phyloP scores from a whole-genome alignment of 805 yeast species.

The Priceomyces melissophilus region DNA sequence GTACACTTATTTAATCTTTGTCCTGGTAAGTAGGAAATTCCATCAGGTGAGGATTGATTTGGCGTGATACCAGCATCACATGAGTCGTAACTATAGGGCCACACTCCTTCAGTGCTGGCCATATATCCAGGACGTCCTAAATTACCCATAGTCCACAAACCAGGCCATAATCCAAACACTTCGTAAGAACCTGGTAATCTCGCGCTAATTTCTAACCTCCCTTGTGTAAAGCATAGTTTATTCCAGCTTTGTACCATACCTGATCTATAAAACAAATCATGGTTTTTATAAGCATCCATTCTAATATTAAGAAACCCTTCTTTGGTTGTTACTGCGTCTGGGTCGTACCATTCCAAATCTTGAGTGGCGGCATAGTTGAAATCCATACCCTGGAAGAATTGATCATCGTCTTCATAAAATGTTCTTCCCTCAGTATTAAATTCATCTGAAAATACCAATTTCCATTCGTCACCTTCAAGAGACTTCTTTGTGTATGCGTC shows the following conservation, averaged over 20 bases:
- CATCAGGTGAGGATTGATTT: conserved; percentile 37
- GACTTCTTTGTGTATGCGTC: conserved; percentile 48
- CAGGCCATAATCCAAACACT: conserved; percentile 37
- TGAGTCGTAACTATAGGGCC: conserved; percentile 38
- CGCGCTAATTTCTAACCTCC: conserved; percentile 26
- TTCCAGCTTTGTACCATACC: conserved; percentile 96
- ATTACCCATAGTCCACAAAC: conserved; percentile 38
- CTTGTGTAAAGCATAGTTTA: conserved; percentile 65
- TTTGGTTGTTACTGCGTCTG: conserved; percentile 78
- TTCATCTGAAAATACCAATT: conserved; percentile 84
- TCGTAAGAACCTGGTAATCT: conserved; percentile 30
- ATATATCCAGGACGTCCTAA: conserved; percentile 35
- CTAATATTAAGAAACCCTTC: conserved; percentile 68
- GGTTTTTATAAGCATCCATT: conserved; percentile 80
- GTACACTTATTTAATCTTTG: conserved; percentile 31
- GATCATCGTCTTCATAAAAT: conserved; percentile 88
- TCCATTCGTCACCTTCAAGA: conserved; percentile 66
- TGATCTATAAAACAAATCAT: conserved; percentile 75
- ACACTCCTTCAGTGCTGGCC: conserved; percentile 35
- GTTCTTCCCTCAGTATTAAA: conserved; percentile 87
- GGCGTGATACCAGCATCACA: conserved; percentile 38
- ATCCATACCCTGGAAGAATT: conserved; percentile 84
- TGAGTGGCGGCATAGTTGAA: conserved; percentile 81
- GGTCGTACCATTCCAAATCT: conserved; percentile 93
- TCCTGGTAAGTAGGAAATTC: conserved; percentile 37